Conservation (phyloP, 2,329 filamentous ascomycete species). For the Nigrograna mackinnonii region DNA sequence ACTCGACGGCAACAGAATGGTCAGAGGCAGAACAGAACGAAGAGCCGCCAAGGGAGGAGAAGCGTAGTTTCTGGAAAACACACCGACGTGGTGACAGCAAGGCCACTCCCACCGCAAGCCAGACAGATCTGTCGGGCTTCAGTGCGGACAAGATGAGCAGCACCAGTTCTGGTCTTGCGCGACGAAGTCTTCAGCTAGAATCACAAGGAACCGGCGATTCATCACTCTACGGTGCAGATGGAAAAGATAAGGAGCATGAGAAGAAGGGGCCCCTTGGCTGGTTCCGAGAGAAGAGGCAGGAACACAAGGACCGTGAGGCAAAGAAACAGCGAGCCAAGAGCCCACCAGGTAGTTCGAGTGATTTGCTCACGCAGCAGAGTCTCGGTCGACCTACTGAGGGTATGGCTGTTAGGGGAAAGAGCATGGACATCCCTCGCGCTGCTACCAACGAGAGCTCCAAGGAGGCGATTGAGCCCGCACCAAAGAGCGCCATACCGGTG, state of each 20-base stretch:
- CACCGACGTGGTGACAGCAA: conserved; percentile 45
- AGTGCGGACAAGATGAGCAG: conserved; percentile 45
- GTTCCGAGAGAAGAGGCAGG: conserved; percentile 67
- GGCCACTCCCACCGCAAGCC: conserved; percentile 39
- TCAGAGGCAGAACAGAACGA: conserved; percentile 79
- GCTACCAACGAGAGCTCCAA: neutral
- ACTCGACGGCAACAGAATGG: conserved; percentile 71
- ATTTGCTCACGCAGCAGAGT: conserved; percentile 21
- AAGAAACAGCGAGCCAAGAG: conserved; percentile 59
- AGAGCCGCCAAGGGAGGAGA: conserved; percentile 54
- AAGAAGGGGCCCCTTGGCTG: conserved; percentile 67
- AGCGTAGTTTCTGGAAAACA: conserved; percentile 74
- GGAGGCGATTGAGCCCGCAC: too few relatives aligned
- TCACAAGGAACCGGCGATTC: conserved; percentile 29
- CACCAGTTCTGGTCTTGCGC: conserved; percentile 29
- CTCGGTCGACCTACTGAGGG: conserved; percentile 22
- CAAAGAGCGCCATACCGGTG: too few relatives aligned
- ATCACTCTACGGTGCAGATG: conserved; percentile 33
- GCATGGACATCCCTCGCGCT: conserved; percentile 28
- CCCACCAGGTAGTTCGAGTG: conserved; percentile 43
- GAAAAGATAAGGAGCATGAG: conserved; percentile 50
- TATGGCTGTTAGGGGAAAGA: conserved; percentile 21
- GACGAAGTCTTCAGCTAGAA: conserved; percentile 37
- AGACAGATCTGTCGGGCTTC: conserved; percentile 39
- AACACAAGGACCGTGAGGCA: conserved; percentile 57